phyloP scores from a whole-genome alignment of 2,329 filamentous ascomycete species.

The Diatrype stigma region DNA sequence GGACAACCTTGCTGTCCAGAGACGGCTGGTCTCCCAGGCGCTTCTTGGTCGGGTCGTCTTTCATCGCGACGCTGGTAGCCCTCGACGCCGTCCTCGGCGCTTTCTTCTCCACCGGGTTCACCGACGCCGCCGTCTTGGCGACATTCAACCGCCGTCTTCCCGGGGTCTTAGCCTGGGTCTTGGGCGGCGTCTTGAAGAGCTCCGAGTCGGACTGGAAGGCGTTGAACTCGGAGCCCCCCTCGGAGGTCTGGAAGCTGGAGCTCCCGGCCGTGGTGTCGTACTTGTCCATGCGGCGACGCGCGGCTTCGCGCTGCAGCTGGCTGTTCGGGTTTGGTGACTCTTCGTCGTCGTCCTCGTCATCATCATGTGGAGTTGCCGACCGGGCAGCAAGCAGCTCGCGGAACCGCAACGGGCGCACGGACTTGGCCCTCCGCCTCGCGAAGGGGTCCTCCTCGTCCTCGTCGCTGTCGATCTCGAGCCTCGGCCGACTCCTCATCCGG shows the following conservation, averaged over 20 bases:
- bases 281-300: too few species aligned
- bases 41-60: slow-evolving; percentile 3
- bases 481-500: slow-evolving; percentile 2
- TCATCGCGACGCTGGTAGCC: slow-evolving; percentile 2
- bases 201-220: slow-evolving; percentile 17
- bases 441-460: neutral
- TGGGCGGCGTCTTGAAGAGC: slow-evolving; percentile 11
- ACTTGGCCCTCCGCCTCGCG: neutral
- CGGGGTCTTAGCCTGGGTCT: slow-evolving; percentile 16
- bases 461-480: slow-evolving; percentile 2
- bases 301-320: too few species aligned
- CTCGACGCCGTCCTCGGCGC: slow-evolving; percentile 2
- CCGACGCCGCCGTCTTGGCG: slow-evolving; percentile 15
- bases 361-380: slow-evolving; percentile 2
- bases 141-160: slow-evolving; percentile 11
- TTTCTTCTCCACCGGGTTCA: slow-evolving; percentile 10
- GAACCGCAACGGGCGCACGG: neutral
- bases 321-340: neutral
- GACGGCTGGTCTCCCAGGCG: slow-evolving; percentile 2
- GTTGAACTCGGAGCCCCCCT: slow-evolving; percentile 14
- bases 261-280: slow-evolving; percentile 7
- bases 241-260: slow-evolving; percentile 19
- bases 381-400: neutral
- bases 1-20: neutral
- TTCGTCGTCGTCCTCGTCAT: neutral